Evolutionary conservation across 495 filamentous ascomycete species (phyloP).

Genomic region (Paragyromitra xinjiangensis): DNA sequence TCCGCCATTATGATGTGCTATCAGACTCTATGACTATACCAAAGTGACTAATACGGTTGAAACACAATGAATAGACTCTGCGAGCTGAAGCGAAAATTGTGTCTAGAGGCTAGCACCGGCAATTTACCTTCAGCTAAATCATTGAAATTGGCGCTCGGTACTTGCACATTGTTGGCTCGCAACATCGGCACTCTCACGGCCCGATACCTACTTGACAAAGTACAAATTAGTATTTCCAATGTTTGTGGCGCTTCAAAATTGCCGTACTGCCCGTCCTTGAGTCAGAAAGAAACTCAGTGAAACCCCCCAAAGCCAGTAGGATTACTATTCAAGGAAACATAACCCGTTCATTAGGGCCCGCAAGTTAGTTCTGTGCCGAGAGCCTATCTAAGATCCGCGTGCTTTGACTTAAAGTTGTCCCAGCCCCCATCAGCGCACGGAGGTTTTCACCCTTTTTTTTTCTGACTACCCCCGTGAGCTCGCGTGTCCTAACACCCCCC

Average conservation of each 20-base stretch:
- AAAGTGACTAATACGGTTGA: too few species aligned
- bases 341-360: background rate
- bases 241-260: background rate
- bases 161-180: background rate
- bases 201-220: background rate
- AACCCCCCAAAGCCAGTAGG: background rate
- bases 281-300: background rate
- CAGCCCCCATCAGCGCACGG: background rate
- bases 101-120: too few species aligned
- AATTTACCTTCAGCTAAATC: too few species aligned
- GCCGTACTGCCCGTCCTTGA: background rate
- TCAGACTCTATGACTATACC: too few species aligned
- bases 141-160: too few species aligned
- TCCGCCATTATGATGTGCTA: too few species aligned
- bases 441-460: background rate
- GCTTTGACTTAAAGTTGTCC: background rate
- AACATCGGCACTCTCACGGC: background rate
- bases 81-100: too few species aligned
- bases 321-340: conserved; percentile 1
- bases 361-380: background rate
- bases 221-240: background rate
- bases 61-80: too few species aligned
- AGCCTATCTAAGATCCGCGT: background rate
- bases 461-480: background rate
- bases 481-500: background rate